Percentiles rank a stretch among this genome's conserved stretches.
Conservation (phyloP, 768 basidiomycete genomes). For the Gelatoporia subvermispora region DNA sequence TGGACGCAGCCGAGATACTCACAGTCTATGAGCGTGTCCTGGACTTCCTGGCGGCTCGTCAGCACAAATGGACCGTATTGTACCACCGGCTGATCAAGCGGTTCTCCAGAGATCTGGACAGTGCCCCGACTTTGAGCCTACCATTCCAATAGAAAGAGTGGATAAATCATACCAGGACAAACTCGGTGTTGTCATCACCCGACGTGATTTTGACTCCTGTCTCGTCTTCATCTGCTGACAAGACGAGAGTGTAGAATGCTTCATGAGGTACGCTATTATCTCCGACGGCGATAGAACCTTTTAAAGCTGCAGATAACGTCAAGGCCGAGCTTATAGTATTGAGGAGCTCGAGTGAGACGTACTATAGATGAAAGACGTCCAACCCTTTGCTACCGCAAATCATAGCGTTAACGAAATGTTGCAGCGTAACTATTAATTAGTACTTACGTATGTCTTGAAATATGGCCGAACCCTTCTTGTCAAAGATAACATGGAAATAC, state of each 20-base stretch:
- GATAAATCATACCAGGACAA: constrained; percentile 54
- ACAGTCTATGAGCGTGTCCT: constrained; percentile 81
- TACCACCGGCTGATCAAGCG: constrained; percentile 81
- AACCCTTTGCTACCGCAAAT: constrained; percentile 54
- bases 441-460: constrained; percentile 81
- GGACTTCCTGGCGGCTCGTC: constrained; percentile 75
- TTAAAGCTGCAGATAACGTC: constrained; percentile 42
- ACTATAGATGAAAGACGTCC: constrained; percentile 90
- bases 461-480: constrained; percentile 47
- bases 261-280: constrained; percentile 41
- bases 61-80: constrained; percentile 90
- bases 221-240: constrained; percentile 55
- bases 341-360: constrained; percentile 23
- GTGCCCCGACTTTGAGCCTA: no score
- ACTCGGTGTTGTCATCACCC: constrained; percentile 57
- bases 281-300: constrained; percentile 64
- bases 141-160: background rate
- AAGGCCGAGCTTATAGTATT: no score
- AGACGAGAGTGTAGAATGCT: constrained; percentile 77
- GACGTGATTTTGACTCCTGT: constrained; percentile 67
- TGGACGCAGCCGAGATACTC: constrained; percentile 27
- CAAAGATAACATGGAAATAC: constrained; percentile 80
- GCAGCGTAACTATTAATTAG: background rate
- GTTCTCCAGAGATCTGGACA: constrained; percentile 73
- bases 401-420: background rate